A percentile compares a stretch with the other conserved stretches of the same genome.
Conservation (phyloP, 2,329 filamentous ascomycete genomes). For the Trichothecium roseum region DNA sequence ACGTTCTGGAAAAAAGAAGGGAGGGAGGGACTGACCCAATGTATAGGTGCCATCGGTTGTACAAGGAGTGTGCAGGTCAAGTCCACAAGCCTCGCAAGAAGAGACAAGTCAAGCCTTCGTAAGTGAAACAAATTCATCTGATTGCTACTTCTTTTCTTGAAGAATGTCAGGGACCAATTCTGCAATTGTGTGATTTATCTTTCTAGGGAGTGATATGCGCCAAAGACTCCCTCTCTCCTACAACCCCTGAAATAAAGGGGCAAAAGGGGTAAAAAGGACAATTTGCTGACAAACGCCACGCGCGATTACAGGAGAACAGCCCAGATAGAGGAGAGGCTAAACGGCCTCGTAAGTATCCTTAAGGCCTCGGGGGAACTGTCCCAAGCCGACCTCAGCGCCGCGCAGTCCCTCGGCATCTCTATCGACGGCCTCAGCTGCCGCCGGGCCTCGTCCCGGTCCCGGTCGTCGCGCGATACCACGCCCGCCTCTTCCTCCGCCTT, state of each 20-base stretch:
- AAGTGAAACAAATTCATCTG: slow-evolving; percentile 16
- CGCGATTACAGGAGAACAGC: slow-evolving; percentile 31
- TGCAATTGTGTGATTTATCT: too few relatives aligned
- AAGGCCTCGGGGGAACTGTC: slow-evolving; percentile 29
- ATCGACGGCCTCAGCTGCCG: slow-evolving; percentile 1
- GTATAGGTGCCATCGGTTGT: slow-evolving; percentile 34
- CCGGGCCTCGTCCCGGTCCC: background rate
- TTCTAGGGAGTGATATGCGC: too few relatives aligned
- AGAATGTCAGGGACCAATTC: background rate
- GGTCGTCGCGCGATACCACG: background rate
- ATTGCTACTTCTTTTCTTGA: background rate
- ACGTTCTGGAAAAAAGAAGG: background rate
- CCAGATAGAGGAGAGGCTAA: slow-evolving; percentile 37
- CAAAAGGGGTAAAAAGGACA: background rate
- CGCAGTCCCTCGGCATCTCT: background rate
- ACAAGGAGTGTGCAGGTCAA: slow-evolving; percentile 36
- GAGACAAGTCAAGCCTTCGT: slow-evolving; percentile 39
- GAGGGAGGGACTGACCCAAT: slow-evolving; percentile 1
- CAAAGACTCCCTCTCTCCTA: background rate
- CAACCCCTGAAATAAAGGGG: background rate
- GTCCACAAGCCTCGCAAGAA: slow-evolving; percentile 40
- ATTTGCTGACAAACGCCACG: background rate
- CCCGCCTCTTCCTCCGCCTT: background rate
- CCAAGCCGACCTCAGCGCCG: slow-evolving; percentile 1
- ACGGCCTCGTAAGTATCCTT: slow-evolving; percentile 37